Evolutionary conservation across 192 early-diverging fungal genomes (phyloP).

Genomic region (Coemansia sp.): DNA sequence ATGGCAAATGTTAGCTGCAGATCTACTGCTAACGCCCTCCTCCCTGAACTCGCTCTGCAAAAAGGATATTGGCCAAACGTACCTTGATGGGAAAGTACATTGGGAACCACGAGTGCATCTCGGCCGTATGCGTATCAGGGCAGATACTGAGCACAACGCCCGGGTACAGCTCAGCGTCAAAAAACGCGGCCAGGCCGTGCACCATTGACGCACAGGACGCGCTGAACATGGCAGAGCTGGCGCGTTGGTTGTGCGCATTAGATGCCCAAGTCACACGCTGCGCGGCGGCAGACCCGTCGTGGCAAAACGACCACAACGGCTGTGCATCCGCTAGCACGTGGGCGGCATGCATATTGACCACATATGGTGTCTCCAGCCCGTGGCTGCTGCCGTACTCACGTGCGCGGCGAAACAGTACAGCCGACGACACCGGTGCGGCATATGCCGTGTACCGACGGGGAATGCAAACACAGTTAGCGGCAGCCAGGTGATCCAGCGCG

Average conservation of each 20-base stretch:
- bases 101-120: slow-evolving; percentile 99
- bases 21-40: not conserved
- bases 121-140: slow-evolving; percentile 80
- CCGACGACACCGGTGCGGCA: slow-evolving; percentile 82
- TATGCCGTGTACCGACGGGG: slow-evolving; percentile 82
- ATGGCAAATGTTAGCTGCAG: not conserved
- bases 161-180: slow-evolving; percentile 88
- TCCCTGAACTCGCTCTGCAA: not conserved
- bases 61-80: not conserved
- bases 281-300: slow-evolving; percentile 53
- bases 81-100: slow-evolving; percentile 89
- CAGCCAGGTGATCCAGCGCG: slow-evolving; percentile 65
- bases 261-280: not conserved
- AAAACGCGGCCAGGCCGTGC: slow-evolving; percentile 96
- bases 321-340: slow-evolving; percentile 64
- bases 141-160: slow-evolving; percentile 75
- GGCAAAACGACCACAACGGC: slow-evolving; percentile 76
- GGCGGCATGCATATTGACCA: slow-evolving; percentile 90
- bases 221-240: slow-evolving; percentile 54
- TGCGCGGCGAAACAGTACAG: slow-evolving; percentile 75
- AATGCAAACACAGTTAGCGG: slow-evolving; percentile 82
- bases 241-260: slow-evolving; percentile 57
- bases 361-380: slow-evolving; percentile 89
- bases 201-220: slow-evolving; percentile 58
- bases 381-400: slow-evolving; percentile 59